Base-by-base conservation (phyloP, 495 filamentous ascomycete genomes). In the Astrothelium macrocarpum region DNA sequence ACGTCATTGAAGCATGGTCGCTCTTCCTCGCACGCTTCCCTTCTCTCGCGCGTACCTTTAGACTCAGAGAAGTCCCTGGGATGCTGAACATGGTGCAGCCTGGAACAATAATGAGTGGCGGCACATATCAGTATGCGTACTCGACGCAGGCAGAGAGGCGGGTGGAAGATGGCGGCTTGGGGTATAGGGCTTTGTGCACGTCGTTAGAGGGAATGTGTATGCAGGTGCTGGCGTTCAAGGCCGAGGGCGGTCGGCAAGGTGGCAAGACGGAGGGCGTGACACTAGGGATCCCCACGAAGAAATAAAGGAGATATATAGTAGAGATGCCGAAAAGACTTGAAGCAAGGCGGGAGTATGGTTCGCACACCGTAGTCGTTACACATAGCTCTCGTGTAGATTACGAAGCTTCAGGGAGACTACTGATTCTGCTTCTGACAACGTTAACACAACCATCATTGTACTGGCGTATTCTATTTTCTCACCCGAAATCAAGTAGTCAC, bases 1-100 rank as follows among this genome's bases (percentile, higher is more conserved):
- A 56, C 25, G 25, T 10, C 16, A 56, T 56, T 23, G 49, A 56
- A 16, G 49, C 49, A 10, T 56, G 2, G 61, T 63, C 67, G 42
- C 63, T 59, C 32, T 68, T 61, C 42, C 28, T 65, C 29, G 32
- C 63, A 5, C 26, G 10, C 26, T 28, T 20, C 28, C 25, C 39
- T 23, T 1, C 4, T 14, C 14, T 26, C 16, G 26, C 26, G 18
- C 62, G 29, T 46, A 34, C 46, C 18, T 59, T 63, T 10, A 4
- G 49, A 4, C 49, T 56, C 20, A 26, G 16, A 10, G 49, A 56
- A 29, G 20, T 23, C 2, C 1, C 25, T 10, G 49, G 49, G 2
- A 10, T 29, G 25, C 5, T 56, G 2, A 10, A 3, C 3, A 5
- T 56, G 2, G 2, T 56, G 49, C 49, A 56, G 49, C 49, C 49